These are phyloP conservation scores for Pleurotus cornucopiae DNA, from an alignment of 768 basidiomycete species.

Conservation along the genomic window DNA sequence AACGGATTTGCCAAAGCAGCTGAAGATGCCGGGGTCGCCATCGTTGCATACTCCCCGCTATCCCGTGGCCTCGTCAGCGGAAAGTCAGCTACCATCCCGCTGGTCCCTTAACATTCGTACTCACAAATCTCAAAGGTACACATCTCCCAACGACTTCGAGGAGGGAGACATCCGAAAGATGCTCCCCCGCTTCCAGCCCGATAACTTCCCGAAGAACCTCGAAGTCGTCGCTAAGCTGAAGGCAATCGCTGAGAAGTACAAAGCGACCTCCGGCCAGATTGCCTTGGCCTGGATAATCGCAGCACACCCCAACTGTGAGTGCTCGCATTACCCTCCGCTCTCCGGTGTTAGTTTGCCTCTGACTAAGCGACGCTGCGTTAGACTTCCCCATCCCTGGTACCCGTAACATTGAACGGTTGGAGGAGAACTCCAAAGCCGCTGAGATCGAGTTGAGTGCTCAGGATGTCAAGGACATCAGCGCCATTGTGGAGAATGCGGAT, in stretches of 20 bases:
- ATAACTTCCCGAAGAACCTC: slow-evolving; percentile 43
- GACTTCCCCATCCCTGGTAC: slow-evolving; percentile 23
- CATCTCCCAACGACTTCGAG: slow-evolving; percentile 31
- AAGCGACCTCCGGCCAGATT: slow-evolving; percentile 27
- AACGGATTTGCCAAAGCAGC: slow-evolving; percentile 22
- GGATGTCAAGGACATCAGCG: slow-evolving; percentile 19
- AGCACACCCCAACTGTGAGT: slow-evolving; percentile 15
- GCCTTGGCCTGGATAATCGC: slow-evolving; percentile 21
- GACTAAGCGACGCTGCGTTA: background rate
- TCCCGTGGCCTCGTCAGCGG: slow-evolving; percentile 34
- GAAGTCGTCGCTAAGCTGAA: slow-evolving; percentile 29
- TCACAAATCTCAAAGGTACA: slow-evolving; percentile 14
- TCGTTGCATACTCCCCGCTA: slow-evolving; percentile 29
- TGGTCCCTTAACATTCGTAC: too few relatives aligned
- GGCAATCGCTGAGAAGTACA: slow-evolving; percentile 23
- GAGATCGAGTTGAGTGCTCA: slow-evolving; percentile 14
- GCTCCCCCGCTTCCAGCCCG: slow-evolving; percentile 27
- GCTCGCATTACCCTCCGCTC: background rate
- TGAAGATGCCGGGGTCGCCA: slow-evolving; percentile 23
- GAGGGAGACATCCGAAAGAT: slow-evolving; percentile 26
- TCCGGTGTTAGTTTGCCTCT: background rate
- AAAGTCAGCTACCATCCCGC: slow-evolving; percentile 17
- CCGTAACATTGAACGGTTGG: slow-evolving; percentile 14
- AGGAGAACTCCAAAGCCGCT: slow-evolving; percentile 19
- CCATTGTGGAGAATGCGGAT: slow-evolving; percentile 16